Conservation (phyloP, 192 early-diverging fungal genomes). For the Podila epigama region DNA sequence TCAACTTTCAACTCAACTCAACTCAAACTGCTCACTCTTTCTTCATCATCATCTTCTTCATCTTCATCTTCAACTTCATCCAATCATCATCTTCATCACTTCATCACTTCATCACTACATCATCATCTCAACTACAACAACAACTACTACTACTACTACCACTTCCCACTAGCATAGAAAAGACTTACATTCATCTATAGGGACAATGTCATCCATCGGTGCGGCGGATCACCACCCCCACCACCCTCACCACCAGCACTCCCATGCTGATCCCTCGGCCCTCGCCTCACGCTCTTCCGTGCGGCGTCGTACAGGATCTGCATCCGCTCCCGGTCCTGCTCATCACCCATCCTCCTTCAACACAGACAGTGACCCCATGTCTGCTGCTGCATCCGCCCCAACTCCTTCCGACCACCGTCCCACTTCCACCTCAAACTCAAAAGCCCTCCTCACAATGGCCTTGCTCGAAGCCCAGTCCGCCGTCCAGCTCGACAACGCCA, state of each 20-base stretch:
- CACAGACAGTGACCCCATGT: constrained; percentile 11
- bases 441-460: constrained; percentile 34
- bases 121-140: no score
- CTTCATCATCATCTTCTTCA: not conserved
- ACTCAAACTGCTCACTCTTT: not conserved
- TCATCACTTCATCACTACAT: no score
- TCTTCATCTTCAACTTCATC: not conserved
- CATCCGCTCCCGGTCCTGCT: constrained; percentile 5
- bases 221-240: constrained; percentile 6
- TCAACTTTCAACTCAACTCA: not conserved
- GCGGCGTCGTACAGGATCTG: constrained; percentile 14
- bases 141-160: no score
- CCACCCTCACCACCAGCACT: constrained; percentile 1
- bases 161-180: not conserved
- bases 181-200: no score
- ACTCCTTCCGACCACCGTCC: no score
- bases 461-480: constrained; percentile 45
- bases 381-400: no score
- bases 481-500: constrained; percentile 33
- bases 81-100: not conserved
- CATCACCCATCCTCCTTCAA: constrained; percentile 6
- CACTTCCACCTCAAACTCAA: constrained; percentile 39
- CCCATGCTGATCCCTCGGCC: constrained; percentile 4
- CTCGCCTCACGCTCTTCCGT: not conserved
- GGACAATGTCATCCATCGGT: constrained; percentile 21